phyloP scores from a whole-genome alignment of 441 rosid genomes.

The Hypseocharis bilobata region DNA sequence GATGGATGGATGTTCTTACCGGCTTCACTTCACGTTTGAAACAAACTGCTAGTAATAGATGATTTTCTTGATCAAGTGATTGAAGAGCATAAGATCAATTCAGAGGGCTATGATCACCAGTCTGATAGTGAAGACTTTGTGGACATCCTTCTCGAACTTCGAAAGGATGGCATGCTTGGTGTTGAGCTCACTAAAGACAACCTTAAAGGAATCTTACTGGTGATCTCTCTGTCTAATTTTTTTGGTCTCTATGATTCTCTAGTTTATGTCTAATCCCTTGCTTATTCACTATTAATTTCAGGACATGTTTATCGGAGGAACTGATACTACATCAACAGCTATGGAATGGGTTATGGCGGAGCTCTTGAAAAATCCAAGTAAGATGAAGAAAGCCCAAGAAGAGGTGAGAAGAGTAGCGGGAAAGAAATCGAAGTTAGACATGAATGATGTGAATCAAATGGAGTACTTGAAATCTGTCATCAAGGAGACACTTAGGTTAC shows the following conservation, averaged over 20 bases:
- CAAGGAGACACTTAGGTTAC: constrained; percentile 29
- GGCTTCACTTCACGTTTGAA: constrained; percentile 20
- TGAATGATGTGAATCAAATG: constrained; percentile 20
- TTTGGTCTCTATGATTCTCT: too few species aligned
- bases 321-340: constrained; percentile 25
- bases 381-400: constrained; percentile 21
- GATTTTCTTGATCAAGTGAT: constrained; percentile 23
- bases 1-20: constrained; percentile 28
- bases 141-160: constrained; percentile 20
- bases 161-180: constrained; percentile 17
- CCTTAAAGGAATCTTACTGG: constrained; percentile 19
- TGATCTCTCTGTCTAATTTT: too few species aligned
- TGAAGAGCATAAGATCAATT: constrained; percentile 15
- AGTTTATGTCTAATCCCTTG: too few species aligned
- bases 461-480: constrained; percentile 24
- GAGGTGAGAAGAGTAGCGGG: constrained; percentile 28
- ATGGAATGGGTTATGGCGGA: constrained; percentile 35
- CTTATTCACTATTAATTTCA: background rate
- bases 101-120: background rate
- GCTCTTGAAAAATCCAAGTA: constrained; percentile 16
- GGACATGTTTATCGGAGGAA: constrained; percentile 33
- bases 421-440: constrained; percentile 18
- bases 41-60: constrained; percentile 1
- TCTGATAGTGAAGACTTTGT: constrained; percentile 18
- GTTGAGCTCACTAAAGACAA: constrained; percentile 17